Evolutionary conservation across 2,329 filamentous ascomycete genomes (phyloP).

Genomic region (Penicillium sclerotiorum): DNA sequence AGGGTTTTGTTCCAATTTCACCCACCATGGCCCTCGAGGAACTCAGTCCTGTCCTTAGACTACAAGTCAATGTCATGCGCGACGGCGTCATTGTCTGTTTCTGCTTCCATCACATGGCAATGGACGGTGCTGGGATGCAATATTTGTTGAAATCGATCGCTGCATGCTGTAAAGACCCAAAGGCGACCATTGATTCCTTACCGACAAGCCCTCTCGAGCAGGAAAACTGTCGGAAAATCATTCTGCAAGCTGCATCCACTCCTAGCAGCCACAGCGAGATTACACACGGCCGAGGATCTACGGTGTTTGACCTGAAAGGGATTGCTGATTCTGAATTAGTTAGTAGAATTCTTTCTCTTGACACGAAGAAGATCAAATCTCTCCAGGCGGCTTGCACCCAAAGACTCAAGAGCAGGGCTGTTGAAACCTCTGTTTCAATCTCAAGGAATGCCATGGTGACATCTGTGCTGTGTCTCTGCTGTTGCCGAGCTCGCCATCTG

Average conservation of each 20-base stretch:
- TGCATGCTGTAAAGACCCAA: not conserved
- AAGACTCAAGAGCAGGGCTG: not conserved
- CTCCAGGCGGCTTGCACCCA: not conserved
- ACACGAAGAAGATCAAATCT: not conserved
- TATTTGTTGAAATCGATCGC: not conserved
- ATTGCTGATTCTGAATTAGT: not conserved
- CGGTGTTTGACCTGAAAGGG: not conserved
- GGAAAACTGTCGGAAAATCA: not conserved
- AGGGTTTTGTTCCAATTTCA: not conserved
- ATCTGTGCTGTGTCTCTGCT: no score
- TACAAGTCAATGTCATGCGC: not conserved
- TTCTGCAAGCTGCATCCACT: not conserved
- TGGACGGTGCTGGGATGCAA: not conserved
- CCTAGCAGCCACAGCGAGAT: not conserved
- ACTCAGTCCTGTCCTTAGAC: not conserved
- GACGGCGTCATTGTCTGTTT: not conserved
- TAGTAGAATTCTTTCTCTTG: not conserved
- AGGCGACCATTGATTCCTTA: not conserved
- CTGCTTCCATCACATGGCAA: not conserved
- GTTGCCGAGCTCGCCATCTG: no score
- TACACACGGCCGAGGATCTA: not conserved
- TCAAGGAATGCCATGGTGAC: not conserved
- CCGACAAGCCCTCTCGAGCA: not conserved
- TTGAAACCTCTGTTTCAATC: not conserved
- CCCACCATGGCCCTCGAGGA: not conserved